Percentiles rank a stretch among this genome's conserved stretches.
These are phyloP conservation scores for Botryococcus braunii DNA, from an alignment of 163 green algal genomes.

Conservation along the genomic window DNA sequence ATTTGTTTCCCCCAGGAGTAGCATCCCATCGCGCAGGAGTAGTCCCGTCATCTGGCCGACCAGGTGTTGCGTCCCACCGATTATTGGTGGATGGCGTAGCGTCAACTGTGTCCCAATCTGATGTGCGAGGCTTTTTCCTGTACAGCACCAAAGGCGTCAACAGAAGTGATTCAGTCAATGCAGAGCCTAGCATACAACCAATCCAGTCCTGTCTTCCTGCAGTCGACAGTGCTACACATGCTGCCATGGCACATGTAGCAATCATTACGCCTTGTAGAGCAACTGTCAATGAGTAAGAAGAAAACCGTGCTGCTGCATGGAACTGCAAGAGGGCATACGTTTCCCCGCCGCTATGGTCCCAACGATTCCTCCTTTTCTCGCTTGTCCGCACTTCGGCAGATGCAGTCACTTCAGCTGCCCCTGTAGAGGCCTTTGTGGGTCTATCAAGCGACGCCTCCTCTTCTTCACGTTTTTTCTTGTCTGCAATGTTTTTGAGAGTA, in stretches of 20 bases:
- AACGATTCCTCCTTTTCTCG: slow-evolving; percentile 75
- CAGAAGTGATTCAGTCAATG: background rate
- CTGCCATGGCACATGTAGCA: no score
- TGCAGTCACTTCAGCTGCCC: slow-evolving; percentile 14
- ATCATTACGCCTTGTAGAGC: no score
- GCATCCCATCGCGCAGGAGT: slow-evolving; percentile 23
- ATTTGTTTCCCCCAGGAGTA: slow-evolving; percentile 17
- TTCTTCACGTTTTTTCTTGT: slow-evolving; percentile 39
- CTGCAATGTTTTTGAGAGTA: slow-evolving; percentile 58
- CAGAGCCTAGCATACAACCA: background rate
- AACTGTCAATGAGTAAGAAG: no score
- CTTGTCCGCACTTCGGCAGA: slow-evolving; percentile 12
- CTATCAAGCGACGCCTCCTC: slow-evolving; percentile 28
- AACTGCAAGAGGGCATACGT: slow-evolving; percentile 12
- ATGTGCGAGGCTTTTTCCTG: slow-evolving; percentile 28
- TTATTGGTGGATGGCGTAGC: slow-evolving; percentile 16
- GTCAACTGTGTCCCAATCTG: slow-evolving; percentile 28
- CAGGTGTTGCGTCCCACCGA: slow-evolving; percentile 41
- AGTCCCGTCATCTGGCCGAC: slow-evolving; percentile 9
- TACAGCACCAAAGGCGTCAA: slow-evolving; percentile 3
- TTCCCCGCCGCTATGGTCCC: slow-evolving; percentile 58
- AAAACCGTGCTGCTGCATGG: no score
- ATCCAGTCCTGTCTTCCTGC: background rate
- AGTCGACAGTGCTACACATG: no score
- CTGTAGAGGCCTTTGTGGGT: slow-evolving; percentile 47